phyloP scores from a whole-genome alignment of 108 stramenopile genomes.

The Schizochytrium sp. region DNA sequence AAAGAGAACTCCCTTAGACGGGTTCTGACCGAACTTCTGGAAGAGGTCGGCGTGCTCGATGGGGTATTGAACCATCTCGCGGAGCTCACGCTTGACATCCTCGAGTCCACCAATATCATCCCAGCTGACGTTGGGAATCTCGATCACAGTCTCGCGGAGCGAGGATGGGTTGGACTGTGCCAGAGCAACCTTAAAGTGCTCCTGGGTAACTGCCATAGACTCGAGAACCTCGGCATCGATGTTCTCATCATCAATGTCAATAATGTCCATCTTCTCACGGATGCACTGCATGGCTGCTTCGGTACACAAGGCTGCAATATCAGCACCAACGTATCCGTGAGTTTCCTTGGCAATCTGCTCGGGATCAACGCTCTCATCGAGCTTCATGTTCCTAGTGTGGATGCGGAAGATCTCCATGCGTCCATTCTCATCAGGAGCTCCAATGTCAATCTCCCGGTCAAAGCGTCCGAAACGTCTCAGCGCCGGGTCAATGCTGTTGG shows the following conservation, averaged over 20 bases:
- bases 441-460: constrained; percentile 99
- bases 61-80: constrained; percentile 99
- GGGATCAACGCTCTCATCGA: constrained; percentile 98
- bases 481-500: constrained; percentile 94
- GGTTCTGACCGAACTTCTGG: constrained; percentile 99
- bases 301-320: constrained; percentile 99
- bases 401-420: constrained; percentile 99
- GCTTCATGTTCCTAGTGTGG: constrained; percentile 99
- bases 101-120: constrained; percentile 99
- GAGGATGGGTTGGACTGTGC: constrained; percentile 96
- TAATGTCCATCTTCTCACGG: constrained; percentile 99
- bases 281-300: constrained; percentile 99
- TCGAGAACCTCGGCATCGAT: constrained; percentile 99
- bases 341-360: constrained; percentile 96
- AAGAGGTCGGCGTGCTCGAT: constrained; percentile 99
- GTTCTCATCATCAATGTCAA: constrained; percentile 99
- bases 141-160: constrained; percentile 97
- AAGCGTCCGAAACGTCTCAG: constrained; percentile 98
- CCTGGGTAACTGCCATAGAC: constrained; percentile 97
- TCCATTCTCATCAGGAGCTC: constrained; percentile 99
- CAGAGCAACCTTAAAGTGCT: constrained; percentile 98
- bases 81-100: constrained; percentile 98
- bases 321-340: constrained; percentile 99
- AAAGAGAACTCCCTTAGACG: constrained; percentile 97
- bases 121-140: constrained; percentile 98